phyloP scores from a whole-genome alignment of 2,329 filamentous ascomycete genomes.

The Neodidymelliopsis sp. region DNA sequence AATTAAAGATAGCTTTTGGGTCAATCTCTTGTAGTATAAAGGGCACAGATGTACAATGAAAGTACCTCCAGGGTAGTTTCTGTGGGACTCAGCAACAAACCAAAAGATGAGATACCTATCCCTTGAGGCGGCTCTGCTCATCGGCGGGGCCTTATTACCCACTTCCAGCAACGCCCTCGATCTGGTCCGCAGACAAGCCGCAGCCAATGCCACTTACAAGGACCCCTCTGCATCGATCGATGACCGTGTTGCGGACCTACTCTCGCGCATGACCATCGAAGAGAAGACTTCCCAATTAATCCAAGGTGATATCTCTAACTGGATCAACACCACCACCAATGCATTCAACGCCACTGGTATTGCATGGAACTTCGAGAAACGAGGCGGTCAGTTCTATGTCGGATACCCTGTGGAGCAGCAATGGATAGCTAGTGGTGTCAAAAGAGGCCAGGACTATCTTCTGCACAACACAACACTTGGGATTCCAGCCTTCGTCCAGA shows the following conservation, averaged over 20 bases:
- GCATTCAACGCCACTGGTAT: slow-evolving; percentile 73
- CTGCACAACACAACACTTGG: slow-evolving; percentile 69
- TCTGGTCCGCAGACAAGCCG: slow-evolving; percentile 35
- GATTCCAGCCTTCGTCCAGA: slow-evolving; percentile 77
- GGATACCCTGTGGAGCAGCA: slow-evolving; percentile 71
- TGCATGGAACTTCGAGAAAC: slow-evolving; percentile 69
- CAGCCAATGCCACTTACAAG: slow-evolving; percentile 62
- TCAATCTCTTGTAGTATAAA: neutral
- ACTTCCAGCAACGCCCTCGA: slow-evolving; percentile 32
- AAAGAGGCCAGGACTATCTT: slow-evolving; percentile 73
- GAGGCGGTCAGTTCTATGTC: slow-evolving; percentile 76
- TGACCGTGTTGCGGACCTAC: slow-evolving; percentile 70
- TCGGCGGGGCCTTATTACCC: slow-evolving; percentile 24
- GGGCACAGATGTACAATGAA: neutral
- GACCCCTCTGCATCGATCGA: slow-evolving; percentile 68
- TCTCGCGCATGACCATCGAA: slow-evolving; percentile 75
- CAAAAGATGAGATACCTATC: slow-evolving; percentile 22
- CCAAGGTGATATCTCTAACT: slow-evolving; percentile 73
- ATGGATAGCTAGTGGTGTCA: slow-evolving; percentile 68
- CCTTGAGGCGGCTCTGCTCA: slow-evolving; percentile 22
- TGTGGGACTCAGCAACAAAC: neutral
- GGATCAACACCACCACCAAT: slow-evolving; percentile 72
- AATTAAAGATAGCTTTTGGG: slow-evolving; percentile 1
- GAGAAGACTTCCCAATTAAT: slow-evolving; percentile 75
- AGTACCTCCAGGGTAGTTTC: neutral